A percentile compares a stretch with the other conserved stretches of the same genome.
Conservation (phyloP, 2,329 filamentous ascomycete species). For the Akanthomyces lecanii region DNA sequence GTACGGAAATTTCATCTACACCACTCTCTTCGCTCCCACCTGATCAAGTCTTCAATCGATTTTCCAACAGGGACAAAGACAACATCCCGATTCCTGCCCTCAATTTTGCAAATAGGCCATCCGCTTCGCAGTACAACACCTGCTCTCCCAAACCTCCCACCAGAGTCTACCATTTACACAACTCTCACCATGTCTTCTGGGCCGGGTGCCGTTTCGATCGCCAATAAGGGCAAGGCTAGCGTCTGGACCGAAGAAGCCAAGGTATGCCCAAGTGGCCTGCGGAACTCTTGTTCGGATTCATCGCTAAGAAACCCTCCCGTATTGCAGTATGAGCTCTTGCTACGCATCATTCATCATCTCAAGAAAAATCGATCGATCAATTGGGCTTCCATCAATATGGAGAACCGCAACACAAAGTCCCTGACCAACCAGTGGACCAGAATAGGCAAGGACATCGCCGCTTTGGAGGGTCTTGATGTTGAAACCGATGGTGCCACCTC, state of each 20-base stretch:
- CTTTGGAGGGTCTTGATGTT: conserved; percentile 28
- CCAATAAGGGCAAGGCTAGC: conserved; percentile 21
- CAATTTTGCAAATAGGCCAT: too few relatives aligned
- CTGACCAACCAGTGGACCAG: conserved; percentile 35
- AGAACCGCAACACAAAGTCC: conserved; percentile 35
- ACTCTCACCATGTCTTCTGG: not conserved
- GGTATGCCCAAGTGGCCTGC: conserved; percentile 20
- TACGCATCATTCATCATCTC: conserved; percentile 33
- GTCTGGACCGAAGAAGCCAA: conserved; percentile 37
- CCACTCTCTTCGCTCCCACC: too few relatives aligned
- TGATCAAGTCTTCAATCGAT: too few relatives aligned
- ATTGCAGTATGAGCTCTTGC: conserved; percentile 31
- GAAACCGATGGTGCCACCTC: conserved; percentile 4
- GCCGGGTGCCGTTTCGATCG: not conserved
- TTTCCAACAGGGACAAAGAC: too few relatives aligned
- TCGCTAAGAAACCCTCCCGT: not conserved
- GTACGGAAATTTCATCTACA: too few relatives aligned
- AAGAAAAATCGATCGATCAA: conserved; percentile 31
- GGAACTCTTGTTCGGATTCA: not conserved
- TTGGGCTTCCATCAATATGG: conserved; percentile 34
- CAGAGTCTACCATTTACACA: too few relatives aligned
- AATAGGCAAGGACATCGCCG: conserved; percentile 33
- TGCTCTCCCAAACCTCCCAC: too few relatives aligned
- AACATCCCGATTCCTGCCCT: too few relatives aligned
- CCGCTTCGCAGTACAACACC: too few relatives aligned